phyloP scores from a whole-genome alignment of 2,329 filamentous ascomycete genomes.

The Leptographium wingfieldii region DNA sequence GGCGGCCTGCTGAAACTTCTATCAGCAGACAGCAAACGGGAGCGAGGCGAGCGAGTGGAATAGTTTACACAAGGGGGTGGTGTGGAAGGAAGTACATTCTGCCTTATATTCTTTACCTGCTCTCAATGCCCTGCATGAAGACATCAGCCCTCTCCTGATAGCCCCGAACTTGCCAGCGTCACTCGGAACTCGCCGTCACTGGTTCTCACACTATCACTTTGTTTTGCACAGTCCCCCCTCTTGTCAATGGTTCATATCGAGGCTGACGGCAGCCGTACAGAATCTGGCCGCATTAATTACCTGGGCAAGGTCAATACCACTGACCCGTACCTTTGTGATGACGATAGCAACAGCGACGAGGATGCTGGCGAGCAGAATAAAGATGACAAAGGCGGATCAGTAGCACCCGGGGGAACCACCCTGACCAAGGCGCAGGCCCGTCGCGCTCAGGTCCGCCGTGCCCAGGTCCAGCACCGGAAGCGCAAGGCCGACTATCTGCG shows the following conservation, averaged over 20 bases:
- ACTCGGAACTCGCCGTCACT: background rate
- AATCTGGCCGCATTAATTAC: background rate
- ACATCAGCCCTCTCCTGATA: background rate
- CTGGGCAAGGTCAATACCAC: background rate
- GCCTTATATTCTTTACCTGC: too few relatives aligned
- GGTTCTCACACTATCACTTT: background rate
- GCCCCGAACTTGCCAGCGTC: background rate
- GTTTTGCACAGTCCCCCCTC: background rate
- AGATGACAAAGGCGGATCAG: background rate
- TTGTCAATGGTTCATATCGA: background rate
- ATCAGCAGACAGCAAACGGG: background rate
- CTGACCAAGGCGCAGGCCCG: constrained; percentile 27
- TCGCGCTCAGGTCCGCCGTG: constrained; percentile 38
- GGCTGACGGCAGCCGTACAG: background rate
- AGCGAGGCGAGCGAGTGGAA: too few relatives aligned
- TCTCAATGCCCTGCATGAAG: too few relatives aligned
- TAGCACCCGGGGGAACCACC: too few relatives aligned
- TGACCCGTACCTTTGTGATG: background rate
- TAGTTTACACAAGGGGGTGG: too few relatives aligned
- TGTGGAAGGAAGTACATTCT: background rate
- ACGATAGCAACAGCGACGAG: background rate
- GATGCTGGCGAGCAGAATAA: background rate
- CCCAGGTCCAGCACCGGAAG: constrained; percentile 42
- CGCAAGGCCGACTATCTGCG: constrained; percentile 43
- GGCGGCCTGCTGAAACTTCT: background rate